phyloP scores from a whole-genome alignment of 352 stramenopile species.

The Phytopythium cucurbitacearum region DNA sequence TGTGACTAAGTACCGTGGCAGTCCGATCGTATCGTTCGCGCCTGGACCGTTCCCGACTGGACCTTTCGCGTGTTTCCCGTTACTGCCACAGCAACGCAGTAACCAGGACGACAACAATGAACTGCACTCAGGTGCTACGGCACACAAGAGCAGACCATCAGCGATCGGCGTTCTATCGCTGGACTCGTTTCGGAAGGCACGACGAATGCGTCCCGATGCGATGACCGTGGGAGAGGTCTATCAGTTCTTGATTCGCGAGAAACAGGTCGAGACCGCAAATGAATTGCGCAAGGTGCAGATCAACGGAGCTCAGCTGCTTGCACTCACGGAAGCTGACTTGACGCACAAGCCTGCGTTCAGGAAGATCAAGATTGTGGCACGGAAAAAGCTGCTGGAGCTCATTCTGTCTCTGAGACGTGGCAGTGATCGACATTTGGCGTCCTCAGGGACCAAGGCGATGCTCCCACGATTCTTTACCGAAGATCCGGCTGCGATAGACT shows the following conservation, averaged over 20 bases:
- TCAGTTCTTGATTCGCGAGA: slow-evolving; percentile 52
- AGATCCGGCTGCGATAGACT: slow-evolving; percentile 45
- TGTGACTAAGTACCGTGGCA: slow-evolving; percentile 12
- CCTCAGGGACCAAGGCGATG: slow-evolving; percentile 2
- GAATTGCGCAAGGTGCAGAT: slow-evolving; percentile 43
- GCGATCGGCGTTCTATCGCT: slow-evolving; percentile 52
- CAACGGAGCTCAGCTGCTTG: slow-evolving; percentile 34
- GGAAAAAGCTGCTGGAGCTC: slow-evolving; percentile 53
- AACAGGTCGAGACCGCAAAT: slow-evolving; percentile 36
- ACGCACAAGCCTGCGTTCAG: slow-evolving; percentile 44
- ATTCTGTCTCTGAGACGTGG: slow-evolving; percentile 37
- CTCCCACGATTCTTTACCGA: slow-evolving; percentile 35
- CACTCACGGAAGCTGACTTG: slow-evolving; percentile 46
- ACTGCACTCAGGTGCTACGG: not conserved
- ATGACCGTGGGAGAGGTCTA: slow-evolving; percentile 47
- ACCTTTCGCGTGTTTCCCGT: slow-evolving; percentile 52
- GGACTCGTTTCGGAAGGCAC: slow-evolving; percentile 50
- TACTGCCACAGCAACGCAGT: slow-evolving; percentile 10
- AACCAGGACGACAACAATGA: not conserved
- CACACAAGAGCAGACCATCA: not conserved
- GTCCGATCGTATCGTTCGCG: slow-evolving; percentile 21
- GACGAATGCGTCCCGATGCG: slow-evolving; percentile 38
- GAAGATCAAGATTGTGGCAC: slow-evolving; percentile 43
- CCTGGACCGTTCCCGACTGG: slow-evolving; percentile 18
- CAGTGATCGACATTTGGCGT: slow-evolving; percentile 33